phyloP scores from a whole-genome alignment of 2,329 filamentous ascomycete species.

The Curvularia hawaiiensis region DNA sequence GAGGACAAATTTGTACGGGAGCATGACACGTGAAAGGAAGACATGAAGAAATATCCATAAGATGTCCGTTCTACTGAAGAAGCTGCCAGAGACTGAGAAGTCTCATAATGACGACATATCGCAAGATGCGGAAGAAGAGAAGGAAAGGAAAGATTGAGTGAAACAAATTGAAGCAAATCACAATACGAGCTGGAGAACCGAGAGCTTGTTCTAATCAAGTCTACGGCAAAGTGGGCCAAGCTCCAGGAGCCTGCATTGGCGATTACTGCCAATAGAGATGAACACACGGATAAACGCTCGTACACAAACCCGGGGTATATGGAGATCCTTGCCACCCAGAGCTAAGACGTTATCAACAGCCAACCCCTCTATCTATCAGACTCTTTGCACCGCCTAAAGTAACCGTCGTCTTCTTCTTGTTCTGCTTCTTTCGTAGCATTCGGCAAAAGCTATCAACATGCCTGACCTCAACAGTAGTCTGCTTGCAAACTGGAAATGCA shows the following conservation, averaged over 20 bases:
- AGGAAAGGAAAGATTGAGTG: neutral
- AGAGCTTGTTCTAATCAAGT: constrained; percentile 17
- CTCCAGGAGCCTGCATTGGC: constrained; percentile 25
- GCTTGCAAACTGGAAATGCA: constrained; percentile 54
- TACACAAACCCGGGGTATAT: constrained; percentile 11
- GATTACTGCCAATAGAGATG: constrained; percentile 22
- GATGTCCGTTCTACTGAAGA: neutral
- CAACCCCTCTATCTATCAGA: neutral
- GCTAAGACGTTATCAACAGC: neutral
- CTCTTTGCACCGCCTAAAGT: neutral
- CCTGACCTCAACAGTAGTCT: constrained; percentile 35
- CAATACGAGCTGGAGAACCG: neutral
- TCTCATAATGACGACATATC: neutral
- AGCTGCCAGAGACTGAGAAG: neutral
- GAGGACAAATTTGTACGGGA: neutral
- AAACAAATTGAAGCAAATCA: neutral
- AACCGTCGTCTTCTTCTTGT: neutral
- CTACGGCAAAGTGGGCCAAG: constrained; percentile 25
- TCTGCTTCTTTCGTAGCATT: neutral
- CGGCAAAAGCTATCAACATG: constrained; percentile 22
- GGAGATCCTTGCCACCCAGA: neutral
- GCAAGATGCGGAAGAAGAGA: neutral
- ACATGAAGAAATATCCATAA: neutral
- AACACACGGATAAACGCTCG: constrained; percentile 10
- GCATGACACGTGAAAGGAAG: neutral